Evolutionary conservation across 805 yeast genomes (phyloP).

Genomic region (Candida awuae): DNA sequence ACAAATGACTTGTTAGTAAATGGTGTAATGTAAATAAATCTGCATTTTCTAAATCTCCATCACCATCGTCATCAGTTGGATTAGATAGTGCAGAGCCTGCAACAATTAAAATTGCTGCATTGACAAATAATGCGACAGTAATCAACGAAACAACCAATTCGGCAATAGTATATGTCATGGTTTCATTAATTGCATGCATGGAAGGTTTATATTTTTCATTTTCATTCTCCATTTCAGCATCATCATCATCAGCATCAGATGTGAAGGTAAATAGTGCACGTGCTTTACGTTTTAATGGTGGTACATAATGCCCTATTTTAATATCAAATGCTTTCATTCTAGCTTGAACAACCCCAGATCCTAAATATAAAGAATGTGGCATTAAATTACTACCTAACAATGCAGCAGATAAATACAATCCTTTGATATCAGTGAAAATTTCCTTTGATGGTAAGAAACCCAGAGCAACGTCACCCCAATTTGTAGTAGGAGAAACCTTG

Average conservation of each 20-base stretch:
- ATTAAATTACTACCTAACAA: conserved; percentile 90
- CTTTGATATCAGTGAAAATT: conserved; percentile 47
- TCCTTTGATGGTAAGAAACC: conserved; percentile 58
- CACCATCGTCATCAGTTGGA: conserved; percentile 34
- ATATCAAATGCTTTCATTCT: conserved; percentile 73
- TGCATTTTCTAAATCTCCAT: conserved; percentile 64
- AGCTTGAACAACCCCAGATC: conserved; percentile 84
- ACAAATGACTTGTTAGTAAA: conserved; percentile 58
- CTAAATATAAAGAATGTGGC: conserved; percentile 88
- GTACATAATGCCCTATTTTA: conserved; percentile 49
- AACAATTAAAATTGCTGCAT: conserved; percentile 81
- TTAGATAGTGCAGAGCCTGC: conserved; percentile 75
- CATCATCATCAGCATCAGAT: conserved; percentile 22
- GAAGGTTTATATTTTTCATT: conserved; percentile 53
- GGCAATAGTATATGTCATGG: conserved; percentile 72
- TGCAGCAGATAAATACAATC: conserved; percentile 73
- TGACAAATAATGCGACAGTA: conserved; percentile 87
- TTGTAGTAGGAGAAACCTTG: conserved; percentile 51
- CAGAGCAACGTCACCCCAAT: conserved; percentile 49
- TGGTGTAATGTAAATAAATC: conserved; percentile 77
- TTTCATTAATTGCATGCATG: conserved; percentile 67
- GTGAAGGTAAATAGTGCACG: conserved; percentile 14
- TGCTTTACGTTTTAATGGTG: conserved; percentile 23
- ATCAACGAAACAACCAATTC: conserved; percentile 77
- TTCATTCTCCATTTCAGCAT: conserved; percentile 31